phyloP scores from a whole-genome alignment of 1,139 yeast species.

The Pneumocystis wakefieldiae region DNA sequence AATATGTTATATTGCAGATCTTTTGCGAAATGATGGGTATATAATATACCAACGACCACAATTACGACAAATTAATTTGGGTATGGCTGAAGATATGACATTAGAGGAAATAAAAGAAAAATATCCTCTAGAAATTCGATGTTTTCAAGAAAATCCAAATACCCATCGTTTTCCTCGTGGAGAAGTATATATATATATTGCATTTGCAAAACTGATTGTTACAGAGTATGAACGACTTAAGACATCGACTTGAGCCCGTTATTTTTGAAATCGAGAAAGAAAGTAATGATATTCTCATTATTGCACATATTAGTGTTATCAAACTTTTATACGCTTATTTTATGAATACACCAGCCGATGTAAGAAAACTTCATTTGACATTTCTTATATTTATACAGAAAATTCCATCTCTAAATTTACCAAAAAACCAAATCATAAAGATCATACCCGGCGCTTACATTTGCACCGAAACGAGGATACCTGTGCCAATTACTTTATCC shows the following conservation, averaged over 20 bases:
- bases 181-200: slow-evolving; percentile 28
- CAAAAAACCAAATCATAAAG: slow-evolving; percentile 71
- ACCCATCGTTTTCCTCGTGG: slow-evolving; percentile 86
- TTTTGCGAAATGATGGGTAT: slow-evolving; percentile 40
- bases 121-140: slow-evolving; percentile 57
- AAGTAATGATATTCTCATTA: slow-evolving; percentile 72
- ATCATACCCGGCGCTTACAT: slow-evolving; percentile 74
- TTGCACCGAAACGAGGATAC: neutral
- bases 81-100: slow-evolving; percentile 59
- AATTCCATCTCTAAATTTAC: slow-evolving; percentile 52
- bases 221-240: slow-evolving; percentile 75
- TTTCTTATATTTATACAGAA: neutral
- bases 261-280: slow-evolving; percentile 80
- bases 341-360: slow-evolving; percentile 80
- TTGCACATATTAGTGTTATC: slow-evolving; percentile 85
- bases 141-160: slow-evolving; percentile 63
- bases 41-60: slow-evolving; percentile 61
- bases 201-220: neutral
- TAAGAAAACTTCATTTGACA: slow-evolving; percentile 24
- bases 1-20: slow-evolving; percentile 67
- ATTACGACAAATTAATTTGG: slow-evolving; percentile 78
- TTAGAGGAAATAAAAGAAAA: slow-evolving; percentile 42
- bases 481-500: neutral
- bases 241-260: slow-evolving; percentile 84
- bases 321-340: slow-evolving; percentile 83